A percentile compares a stretch with the other conserved stretches of the same genome.
phyloP scores from a whole-genome alignment of 345 rosid genomes.

The Aquilaria sinensis region DNA sequence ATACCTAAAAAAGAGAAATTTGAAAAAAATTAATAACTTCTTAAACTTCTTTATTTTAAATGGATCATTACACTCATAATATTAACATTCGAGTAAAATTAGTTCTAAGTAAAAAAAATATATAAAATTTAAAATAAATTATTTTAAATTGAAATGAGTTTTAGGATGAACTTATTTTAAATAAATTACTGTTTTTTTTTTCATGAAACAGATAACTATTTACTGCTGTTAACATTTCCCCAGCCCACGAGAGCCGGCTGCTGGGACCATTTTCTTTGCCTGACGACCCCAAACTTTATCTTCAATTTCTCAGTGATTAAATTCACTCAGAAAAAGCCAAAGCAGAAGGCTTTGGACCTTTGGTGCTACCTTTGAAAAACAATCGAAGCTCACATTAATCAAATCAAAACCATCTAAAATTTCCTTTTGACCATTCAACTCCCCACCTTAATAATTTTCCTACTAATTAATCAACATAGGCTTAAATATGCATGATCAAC shows the following conservation, averaged over 20 bases:
- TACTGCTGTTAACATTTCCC: background rate
- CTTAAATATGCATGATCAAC: conserved; percentile 6
- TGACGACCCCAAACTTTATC: background rate
- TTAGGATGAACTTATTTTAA: background rate
- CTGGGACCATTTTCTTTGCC: conserved; percentile 1
- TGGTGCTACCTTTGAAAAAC: conserved; percentile 3
- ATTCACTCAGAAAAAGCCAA: conserved; percentile 12
- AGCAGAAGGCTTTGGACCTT: background rate
- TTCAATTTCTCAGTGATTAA: background rate
- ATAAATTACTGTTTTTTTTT: background rate
- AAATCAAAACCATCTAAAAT: conserved; percentile 1
- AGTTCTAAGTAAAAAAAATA: no score
- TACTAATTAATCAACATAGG: background rate
- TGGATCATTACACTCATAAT: no score
- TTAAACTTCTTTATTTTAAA: no score
- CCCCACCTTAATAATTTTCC: conserved; percentile 5
- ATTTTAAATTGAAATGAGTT: no score
- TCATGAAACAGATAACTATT: no score
- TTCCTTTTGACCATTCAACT: conserved; percentile 36
- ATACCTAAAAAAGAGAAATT: no score
- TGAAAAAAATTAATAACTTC: no score
- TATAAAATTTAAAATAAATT: no score
- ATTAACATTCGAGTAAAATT: no score
- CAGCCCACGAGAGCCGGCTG: background rate
- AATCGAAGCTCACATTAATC: conserved; percentile 11